Evolutionary conservation across 2,329 filamentous ascomycete genomes (phyloP).

Genomic region (Aspergillus spinulosporus): DNA sequence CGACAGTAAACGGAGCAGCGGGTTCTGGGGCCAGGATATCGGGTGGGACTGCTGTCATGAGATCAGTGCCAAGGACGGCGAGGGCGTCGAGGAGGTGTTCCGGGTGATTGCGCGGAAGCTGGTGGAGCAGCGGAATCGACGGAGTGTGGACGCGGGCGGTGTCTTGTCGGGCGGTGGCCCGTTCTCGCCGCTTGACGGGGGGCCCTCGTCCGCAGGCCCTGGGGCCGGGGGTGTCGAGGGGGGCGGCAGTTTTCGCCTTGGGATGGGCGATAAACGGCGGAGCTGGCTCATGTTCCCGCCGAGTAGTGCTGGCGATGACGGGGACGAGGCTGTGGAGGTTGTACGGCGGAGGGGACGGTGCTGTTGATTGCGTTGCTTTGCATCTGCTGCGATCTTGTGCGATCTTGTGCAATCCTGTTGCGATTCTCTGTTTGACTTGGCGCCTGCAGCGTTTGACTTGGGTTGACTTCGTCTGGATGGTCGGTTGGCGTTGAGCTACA

Average conservation of each 20-base stretch:
- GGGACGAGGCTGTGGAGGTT: slow-evolving; percentile 33
- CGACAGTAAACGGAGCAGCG: slow-evolving; percentile 50
- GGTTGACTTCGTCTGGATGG: background rate
- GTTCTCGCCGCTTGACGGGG: slow-evolving; percentile 46
- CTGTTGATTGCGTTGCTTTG: slow-evolving; percentile 36
- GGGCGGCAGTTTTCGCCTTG: slow-evolving; percentile 61
- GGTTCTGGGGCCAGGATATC: slow-evolving; percentile 80
- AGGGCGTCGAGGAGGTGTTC: slow-evolving; percentile 96
- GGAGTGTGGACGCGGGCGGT: slow-evolving; percentile 49
- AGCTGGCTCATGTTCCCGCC: slow-evolving; percentile 66
- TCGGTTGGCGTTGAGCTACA: background rate
- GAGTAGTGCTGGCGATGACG: slow-evolving; percentile 43
- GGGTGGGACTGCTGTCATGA: slow-evolving; percentile 98
- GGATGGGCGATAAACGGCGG: slow-evolving; percentile 61
- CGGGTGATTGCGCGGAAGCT: slow-evolving; percentile 83
- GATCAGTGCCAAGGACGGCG: slow-evolving; percentile 88
- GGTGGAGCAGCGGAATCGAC: slow-evolving; percentile 66
- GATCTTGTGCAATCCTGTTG: no score
- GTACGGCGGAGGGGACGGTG: slow-evolving; percentile 41
- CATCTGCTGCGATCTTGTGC: background rate
- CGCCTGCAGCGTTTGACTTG: background rate
- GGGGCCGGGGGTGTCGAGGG: slow-evolving; percentile 48
- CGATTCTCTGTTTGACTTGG: background rate
- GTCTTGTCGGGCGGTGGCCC: slow-evolving; percentile 33
- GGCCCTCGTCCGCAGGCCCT: slow-evolving; percentile 41